phyloP scores from a whole-genome alignment of 2,329 filamentous ascomycete species.

The Colletotrichum sp. region DNA sequence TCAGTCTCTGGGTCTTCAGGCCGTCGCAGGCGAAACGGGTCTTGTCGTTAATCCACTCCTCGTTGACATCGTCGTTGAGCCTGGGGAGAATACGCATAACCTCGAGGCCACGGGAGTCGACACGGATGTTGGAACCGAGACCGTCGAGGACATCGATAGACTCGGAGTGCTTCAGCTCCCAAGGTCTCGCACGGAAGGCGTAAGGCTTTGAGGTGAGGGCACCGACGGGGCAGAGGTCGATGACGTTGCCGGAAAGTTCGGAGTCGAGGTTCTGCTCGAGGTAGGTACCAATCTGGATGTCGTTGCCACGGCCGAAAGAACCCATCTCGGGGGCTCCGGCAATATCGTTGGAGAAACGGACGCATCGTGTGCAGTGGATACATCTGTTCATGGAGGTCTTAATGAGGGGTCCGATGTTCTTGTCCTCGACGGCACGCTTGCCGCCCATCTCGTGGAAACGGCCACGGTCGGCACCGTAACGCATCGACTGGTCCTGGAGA shows the following conservation, averaged over 20 bases:
- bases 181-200: constrained; percentile 93
- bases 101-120: constrained; percentile 91
- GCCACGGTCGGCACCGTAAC: constrained; percentile 94
- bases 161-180: constrained; percentile 96
- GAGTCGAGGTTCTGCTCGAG: constrained; percentile 92
- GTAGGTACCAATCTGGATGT: constrained; percentile 98
- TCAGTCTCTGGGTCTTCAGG: constrained; percentile 93
- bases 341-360: constrained; percentile 97
- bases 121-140: constrained; percentile 90
- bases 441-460: constrained; percentile 95
- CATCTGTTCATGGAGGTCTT: constrained; percentile 99
- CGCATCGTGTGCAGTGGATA: constrained; percentile 97
- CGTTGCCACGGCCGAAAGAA: constrained; percentile 92
- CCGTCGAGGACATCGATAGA: constrained; percentile 94
- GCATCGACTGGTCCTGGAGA: constrained; percentile 98
- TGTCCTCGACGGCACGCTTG: constrained; percentile 98
- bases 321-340: constrained; percentile 95
- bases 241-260: constrained; percentile 95
- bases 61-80: constrained; percentile 97
- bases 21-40: constrained; percentile 95
- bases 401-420: constrained; percentile 97
- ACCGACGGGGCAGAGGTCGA: constrained; percentile 97
- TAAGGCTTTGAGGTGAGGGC: constrained; percentile 97
- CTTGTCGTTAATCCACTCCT: constrained; percentile 99
- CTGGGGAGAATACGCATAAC: constrained; percentile 94